phyloP scores from a whole-genome alignment of 371 early-diverging fungal genomes.

The Circinella umbellata region DNA sequence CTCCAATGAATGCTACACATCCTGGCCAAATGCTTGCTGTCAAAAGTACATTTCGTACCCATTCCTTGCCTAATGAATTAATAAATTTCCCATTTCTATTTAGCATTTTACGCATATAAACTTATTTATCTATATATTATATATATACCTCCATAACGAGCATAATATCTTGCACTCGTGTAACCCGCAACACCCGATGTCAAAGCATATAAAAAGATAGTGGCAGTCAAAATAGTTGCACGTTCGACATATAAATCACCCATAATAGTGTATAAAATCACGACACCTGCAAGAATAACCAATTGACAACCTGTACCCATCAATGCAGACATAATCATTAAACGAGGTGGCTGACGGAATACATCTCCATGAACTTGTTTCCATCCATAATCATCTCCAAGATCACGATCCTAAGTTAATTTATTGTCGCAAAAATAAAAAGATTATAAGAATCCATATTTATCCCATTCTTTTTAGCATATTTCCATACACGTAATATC shows the following conservation, averaged over 20 bases:
- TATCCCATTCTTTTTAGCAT: neutral
- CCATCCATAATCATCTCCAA: conserved; percentile 92
- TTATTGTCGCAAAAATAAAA: no score
- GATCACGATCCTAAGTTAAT: conserved; percentile 68
- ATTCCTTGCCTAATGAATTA: conserved; percentile 58
- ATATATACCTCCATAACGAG: conserved; percentile 66
- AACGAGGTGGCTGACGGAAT: conserved; percentile 77
- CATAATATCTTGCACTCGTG: conserved; percentile 70
- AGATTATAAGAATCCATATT: neutral
- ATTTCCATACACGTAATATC: neutral
- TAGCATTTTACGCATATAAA: neutral
- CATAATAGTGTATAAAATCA: conserved; percentile 73
- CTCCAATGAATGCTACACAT: conserved; percentile 57
- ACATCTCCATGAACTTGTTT: conserved; percentile 91
- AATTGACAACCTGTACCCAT: conserved; percentile 19
- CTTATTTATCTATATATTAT: neutral
- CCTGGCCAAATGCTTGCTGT: conserved; percentile 80
- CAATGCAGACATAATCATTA: conserved; percentile 57
- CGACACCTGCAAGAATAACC: conserved; percentile 60
- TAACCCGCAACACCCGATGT: conserved; percentile 77
- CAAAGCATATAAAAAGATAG: conserved; percentile 82
- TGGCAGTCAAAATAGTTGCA: conserved; percentile 78
- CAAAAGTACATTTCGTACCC: conserved; percentile 73
- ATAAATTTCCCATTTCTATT: neutral
- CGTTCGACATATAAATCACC: conserved; percentile 80